Percentiles rank a stretch among this genome's conserved stretches.
Evolutionary conservation across 2,329 filamentous ascomycete species (phyloP).

Genomic region (Trichoderma guizhouense): DNA sequence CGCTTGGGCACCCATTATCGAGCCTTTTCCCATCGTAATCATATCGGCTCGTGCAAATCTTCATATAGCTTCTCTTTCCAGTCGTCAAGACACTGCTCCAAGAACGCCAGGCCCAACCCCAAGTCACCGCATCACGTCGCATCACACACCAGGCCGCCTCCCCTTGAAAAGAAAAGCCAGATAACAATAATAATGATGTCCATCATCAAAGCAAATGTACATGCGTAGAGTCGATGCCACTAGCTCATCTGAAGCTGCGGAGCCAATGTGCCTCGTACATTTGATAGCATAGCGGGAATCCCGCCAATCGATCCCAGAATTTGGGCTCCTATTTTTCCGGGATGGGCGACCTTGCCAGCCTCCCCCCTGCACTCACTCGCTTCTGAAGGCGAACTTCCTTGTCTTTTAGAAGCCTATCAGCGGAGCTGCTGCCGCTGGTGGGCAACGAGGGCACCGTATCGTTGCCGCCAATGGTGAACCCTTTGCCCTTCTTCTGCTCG

Average conservation of each 20-base stretch:
- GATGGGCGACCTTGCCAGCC: constrained; percentile 64
- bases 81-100: constrained; percentile 15
- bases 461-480: constrained; percentile 42
- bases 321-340: constrained; percentile 55
- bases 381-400: constrained; percentile 71
- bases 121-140: constrained; percentile 1
- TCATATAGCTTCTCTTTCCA: not conserved
- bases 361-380: constrained; percentile 72
- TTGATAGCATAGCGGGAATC: constrained; percentile 37
- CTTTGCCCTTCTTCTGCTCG: constrained; percentile 66
- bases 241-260: constrained; percentile 24
- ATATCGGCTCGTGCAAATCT: not conserved
- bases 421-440: constrained; percentile 35
- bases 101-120: constrained; percentile 16
- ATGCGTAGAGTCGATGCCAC: constrained; percentile 14
- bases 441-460: constrained; percentile 65
- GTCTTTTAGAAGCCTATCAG: constrained; percentile 56
- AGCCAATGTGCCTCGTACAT: constrained; percentile 30
- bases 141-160: constrained; percentile 3
- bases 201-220: constrained; percentile 18
- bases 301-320: constrained; percentile 39
- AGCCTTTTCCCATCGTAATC: not conserved
- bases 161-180: not conserved
- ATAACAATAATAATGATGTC: not conserved
- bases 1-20: not conserved